Evolutionary conservation across 2,329 filamentous ascomycete genomes (phyloP), one percentile per base, ranked within the genome.

Genomic region (Fonsecaea nubica): DNA sequence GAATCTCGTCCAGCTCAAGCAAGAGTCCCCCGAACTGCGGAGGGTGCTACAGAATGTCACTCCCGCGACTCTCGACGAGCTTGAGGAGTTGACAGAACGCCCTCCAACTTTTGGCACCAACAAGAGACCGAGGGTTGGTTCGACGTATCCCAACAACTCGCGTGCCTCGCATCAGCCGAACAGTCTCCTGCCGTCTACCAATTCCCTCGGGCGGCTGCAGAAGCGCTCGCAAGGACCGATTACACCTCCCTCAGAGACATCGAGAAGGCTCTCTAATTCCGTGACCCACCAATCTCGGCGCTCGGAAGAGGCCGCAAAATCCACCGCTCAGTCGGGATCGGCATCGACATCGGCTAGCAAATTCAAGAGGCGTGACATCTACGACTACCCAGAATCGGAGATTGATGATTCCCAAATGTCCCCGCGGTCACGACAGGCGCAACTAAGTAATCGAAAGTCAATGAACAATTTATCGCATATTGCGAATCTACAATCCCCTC

Each of bases 391-490:
- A 3, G 68, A 68, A 38, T 73, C 71, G 30, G 71, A 73, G 30
- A 73, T 73, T 30, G 71, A 73, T 45, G 71, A 73, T 42, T 71
- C 69, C 3, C 71, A 73, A 40, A 72, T 73, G 71, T 71, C 71
- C 54, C 71, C 71, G 15, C 58, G 68, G 32, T 71, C 69, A 30
- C 66, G 62, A 59, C 63, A 63, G 60, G 60, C 60, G 53, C 62
- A 50, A 38, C 58, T 64, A 9, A 53, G 61, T 33, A 53, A 45
- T 9, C 5, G 48, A 52, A 65, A 45, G 53, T 66, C 62, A 18
- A 58, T 36, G 21, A 64, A 62, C 35, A 65, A 45, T 32, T 50
- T 68, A 15, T 55, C 55, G 13, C 60, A 30, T 15, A 66, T 68
- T 48, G 63, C 62, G 45, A 36, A 18, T 5, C 45, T 64, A 12